Conservation (phyloP, 768 basidiomycete species). For the Mycena metata region DNA sequence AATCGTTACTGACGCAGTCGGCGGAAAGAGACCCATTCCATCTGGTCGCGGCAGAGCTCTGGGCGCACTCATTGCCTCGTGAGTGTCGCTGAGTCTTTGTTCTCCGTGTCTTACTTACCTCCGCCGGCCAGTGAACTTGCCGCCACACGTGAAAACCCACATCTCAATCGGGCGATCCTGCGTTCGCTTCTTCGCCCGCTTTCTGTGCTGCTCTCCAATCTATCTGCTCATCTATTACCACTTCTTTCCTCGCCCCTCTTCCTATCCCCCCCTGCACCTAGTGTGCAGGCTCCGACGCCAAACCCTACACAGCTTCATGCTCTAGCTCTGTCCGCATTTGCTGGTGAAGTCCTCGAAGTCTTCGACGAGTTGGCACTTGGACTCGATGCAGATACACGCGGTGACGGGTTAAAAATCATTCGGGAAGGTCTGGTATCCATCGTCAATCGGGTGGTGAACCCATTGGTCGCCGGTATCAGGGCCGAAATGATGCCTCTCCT, state of each 20-base stretch:
- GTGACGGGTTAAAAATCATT: constrained; percentile 76
- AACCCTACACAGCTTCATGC: constrained; percentile 82
- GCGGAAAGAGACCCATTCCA: constrained; percentile 81
- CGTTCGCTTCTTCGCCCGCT: constrained; percentile 83
- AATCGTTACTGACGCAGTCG: constrained; percentile 64
- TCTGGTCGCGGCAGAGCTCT: constrained; percentile 76
- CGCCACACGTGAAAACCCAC: constrained; percentile 71
- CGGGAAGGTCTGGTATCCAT: constrained; percentile 80
- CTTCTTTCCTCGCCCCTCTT: constrained; percentile 76
- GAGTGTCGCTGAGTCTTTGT: constrained; percentile 48
- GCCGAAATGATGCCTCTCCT: constrained; percentile 72
- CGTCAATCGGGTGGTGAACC: constrained; percentile 75
- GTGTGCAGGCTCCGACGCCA: constrained; percentile 62
- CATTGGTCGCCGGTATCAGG: constrained; percentile 72
- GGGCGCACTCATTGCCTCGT: constrained; percentile 80
- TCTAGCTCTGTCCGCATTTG: constrained; percentile 74
- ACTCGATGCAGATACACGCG: constrained; percentile 69
- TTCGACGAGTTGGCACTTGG: constrained; percentile 79
- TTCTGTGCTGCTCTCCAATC: constrained; percentile 78
- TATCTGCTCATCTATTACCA: constrained; percentile 77
- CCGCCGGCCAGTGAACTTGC: constrained; percentile 71
- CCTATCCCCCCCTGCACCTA: constrained; percentile 63
- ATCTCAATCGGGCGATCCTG: constrained; percentile 77
- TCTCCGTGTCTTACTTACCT: constrained; percentile 31
- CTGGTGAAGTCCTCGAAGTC: constrained; percentile 78